These are phyloP conservation scores for Coemansia linderi DNA, from an alignment of 371 early-diverging fungal species.

Conservation along the genomic window DNA sequence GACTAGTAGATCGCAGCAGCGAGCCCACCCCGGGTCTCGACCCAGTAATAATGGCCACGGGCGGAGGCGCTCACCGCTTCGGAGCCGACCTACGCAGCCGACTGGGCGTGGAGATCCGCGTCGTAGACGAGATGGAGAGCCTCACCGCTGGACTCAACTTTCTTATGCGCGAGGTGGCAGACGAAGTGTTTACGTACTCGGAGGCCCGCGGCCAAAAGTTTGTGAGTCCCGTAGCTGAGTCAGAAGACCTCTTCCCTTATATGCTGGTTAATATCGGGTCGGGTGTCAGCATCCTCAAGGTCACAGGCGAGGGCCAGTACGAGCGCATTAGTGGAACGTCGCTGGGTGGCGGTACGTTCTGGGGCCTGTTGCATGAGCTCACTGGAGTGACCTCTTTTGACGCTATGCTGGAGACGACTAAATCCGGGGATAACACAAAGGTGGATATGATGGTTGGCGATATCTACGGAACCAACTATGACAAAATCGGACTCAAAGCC, in stretches of 20 bases:
- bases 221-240: constrained; percentile 60
- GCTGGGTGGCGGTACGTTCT: constrained; percentile 96
- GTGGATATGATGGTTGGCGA: constrained; percentile 95
- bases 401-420: constrained; percentile 93
- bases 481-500: constrained; percentile 83
- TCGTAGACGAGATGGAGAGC: constrained; percentile 55
- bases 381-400: constrained; percentile 86
- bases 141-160: constrained; percentile 84
- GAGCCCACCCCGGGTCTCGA: background rate
- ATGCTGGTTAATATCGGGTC: constrained; percentile 73
- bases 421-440: constrained; percentile 88
- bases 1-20: constrained; percentile 63
- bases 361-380: constrained; percentile 88
- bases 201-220: constrained; percentile 79
- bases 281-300: constrained; percentile 73
- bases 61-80: constrained; percentile 56
- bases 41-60: constrained; percentile 54
- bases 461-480: constrained; percentile 91
- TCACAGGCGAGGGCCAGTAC: constrained; percentile 63
- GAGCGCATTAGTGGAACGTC: constrained; percentile 91
- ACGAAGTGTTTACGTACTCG: constrained; percentile 93
- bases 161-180: constrained; percentile 86
- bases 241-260: constrained; percentile 51
- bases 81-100: constrained; percentile 31
- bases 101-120: constrained; percentile 50